These are phyloP conservation scores for Trifolium dubium DNA, from an alignment of 306 rosid species.

Conservation along the genomic window DNA sequence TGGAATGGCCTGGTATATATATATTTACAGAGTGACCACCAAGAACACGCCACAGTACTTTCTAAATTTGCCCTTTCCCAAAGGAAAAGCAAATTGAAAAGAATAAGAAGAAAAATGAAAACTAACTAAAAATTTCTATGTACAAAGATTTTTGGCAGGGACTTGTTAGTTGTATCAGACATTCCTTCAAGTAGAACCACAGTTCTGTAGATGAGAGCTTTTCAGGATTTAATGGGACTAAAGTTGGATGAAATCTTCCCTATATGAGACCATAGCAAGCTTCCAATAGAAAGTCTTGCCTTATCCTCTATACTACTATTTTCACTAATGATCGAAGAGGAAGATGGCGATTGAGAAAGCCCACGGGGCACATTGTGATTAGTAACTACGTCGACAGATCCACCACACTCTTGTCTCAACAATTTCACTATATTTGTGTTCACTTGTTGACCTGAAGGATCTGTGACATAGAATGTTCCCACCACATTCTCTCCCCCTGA, in stretches of 20 bases:
- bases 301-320: slow-evolving; percentile 31
- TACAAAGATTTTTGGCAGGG: slow-evolving; percentile 14
- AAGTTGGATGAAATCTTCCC: slow-evolving; percentile 68
- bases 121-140: slow-evolving; percentile 3
- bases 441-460: slow-evolving; percentile 61
- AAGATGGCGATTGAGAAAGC: slow-evolving; percentile 26
- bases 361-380: slow-evolving; percentile 53
- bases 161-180: not conserved
- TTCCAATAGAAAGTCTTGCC: slow-evolving; percentile 64
- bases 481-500: slow-evolving; percentile 58
- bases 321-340: slow-evolving; percentile 22
- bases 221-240: slow-evolving; percentile 53
- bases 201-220: not conserved
- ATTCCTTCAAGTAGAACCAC: not conserved
- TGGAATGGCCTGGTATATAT: not conserved
- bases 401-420: slow-evolving; percentile 65
- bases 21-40: slow-evolving; percentile 23
- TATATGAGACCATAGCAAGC: slow-evolving; percentile 75
- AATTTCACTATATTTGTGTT: slow-evolving; percentile 55
- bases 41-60: not conserved
- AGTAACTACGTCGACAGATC: slow-evolving; percentile 50
- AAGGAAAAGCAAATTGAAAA: not conserved
- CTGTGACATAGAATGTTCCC: slow-evolving; percentile 74
- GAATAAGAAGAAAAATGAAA: not conserved
- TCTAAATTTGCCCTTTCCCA: not conserved